These are phyloP conservation scores for Plasmodium falciparum DNA, from an alignment of 169 alveolate genomes.

Conservation along the genomic window DNA sequence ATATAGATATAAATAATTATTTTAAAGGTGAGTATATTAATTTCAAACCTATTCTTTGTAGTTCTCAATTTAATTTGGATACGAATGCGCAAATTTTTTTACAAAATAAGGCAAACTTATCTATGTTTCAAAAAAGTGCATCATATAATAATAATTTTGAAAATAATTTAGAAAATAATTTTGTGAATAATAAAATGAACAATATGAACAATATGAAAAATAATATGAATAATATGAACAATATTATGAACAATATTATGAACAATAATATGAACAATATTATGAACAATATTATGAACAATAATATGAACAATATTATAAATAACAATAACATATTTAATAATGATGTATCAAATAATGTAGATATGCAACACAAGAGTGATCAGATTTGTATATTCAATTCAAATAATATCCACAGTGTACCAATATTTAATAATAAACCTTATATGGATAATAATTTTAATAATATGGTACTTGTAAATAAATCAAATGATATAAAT, in stretches of 20 bases:
- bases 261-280: neutral
- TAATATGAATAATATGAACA: neutral
- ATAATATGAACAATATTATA: neutral
- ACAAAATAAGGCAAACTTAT: neutral
- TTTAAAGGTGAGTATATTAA: neutral
- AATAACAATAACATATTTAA: neutral
- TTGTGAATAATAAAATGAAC: neutral
- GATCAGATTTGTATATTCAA: neutral
- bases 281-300: neutral
- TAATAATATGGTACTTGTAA: slow-evolving; percentile 1
- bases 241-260: neutral
- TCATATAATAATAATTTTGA: slow-evolving; percentile 4
- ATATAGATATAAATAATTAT: slow-evolving; percentile 5
- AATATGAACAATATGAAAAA: neutral
- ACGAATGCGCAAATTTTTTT: no score
- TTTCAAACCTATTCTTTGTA: neutral
- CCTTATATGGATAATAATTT: neutral
- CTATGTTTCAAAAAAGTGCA: slow-evolving; percentile 11
- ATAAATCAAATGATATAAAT: neutral
- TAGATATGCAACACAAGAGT: slow-evolving; percentile 15
- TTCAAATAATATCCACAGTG: no score
- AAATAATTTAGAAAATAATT: neutral
- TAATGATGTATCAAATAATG: neutral
- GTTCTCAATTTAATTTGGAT: no score
- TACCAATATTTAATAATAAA: neutral